Conservation (phyloP, 768 basidiomycete species). For the Tulasnella sp. region DNA sequence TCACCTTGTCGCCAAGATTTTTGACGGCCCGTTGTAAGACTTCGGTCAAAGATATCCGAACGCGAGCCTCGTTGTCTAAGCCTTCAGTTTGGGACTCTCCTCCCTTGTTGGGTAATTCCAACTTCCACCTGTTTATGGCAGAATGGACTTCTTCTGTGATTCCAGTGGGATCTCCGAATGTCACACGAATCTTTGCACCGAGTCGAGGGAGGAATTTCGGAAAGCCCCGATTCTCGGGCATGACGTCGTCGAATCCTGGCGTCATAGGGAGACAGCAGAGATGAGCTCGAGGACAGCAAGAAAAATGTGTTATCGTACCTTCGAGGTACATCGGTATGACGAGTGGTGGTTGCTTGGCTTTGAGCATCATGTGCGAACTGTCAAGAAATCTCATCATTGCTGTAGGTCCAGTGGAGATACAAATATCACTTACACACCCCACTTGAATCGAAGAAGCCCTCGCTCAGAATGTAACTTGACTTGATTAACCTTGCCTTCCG, state of each 20-base stretch:
- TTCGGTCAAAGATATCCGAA: neutral
- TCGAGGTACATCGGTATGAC: constrained; percentile 92
- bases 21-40: constrained; percentile 1
- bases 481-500: constrained; percentile 83
- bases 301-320: constrained; percentile 31
- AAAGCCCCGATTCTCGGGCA: constrained; percentile 73
- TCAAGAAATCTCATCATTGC: neutral
- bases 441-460: constrained; percentile 69
- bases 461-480: constrained; percentile 25
- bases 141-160: constrained; percentile 4
- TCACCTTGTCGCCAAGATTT: constrained; percentile 1
- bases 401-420: neutral
- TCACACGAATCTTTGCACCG: constrained; percentile 53
- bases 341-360: constrained; percentile 47
- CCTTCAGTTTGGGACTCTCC: neutral
- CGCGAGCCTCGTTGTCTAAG: neutral
- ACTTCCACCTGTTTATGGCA: neutral
- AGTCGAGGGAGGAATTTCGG: constrained; percentile 61
- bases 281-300: neutral
- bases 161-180: constrained; percentile 55
- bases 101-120: neutral
- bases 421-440: constrained; percentile 68
- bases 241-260: constrained; percentile 79
- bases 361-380: constrained; percentile 77
- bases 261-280: neutral